Conservation (phyloP, 805 yeast genomes). For the Candida namnaoensis region DNA sequence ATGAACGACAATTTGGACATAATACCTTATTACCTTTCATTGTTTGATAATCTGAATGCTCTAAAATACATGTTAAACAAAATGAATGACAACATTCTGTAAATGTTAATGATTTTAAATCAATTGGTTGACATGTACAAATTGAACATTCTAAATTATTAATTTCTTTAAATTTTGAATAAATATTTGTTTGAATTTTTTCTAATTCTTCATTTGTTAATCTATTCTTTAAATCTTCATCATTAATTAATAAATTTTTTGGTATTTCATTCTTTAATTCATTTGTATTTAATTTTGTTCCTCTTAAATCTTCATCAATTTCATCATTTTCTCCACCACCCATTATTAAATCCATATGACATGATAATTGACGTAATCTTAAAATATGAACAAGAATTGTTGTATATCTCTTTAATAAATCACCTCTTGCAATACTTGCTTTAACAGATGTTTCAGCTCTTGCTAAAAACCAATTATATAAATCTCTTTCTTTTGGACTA, state of each 20-base stretch:
- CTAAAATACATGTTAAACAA: slow-evolving; percentile 65
- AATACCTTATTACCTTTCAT: slow-evolving; percentile 32
- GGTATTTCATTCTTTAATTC: slow-evolving; percentile 8
- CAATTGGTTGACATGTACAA: slow-evolving; percentile 64
- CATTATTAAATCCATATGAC: slow-evolving; percentile 65
- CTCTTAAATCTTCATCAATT: slow-evolving; percentile 38
- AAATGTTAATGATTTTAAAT: slow-evolving; percentile 42
- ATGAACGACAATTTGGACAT: slow-evolving; percentile 73
- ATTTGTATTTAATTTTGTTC: slow-evolving; percentile 3
- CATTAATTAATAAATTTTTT: slow-evolving; percentile 7
- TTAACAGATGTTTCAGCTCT: slow-evolving; percentile 57
- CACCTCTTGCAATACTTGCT: slow-evolving; percentile 55
- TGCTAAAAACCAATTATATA: slow-evolving; percentile 62
- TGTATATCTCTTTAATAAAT: slow-evolving; percentile 63
- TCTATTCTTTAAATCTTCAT: background rate
- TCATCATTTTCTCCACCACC: slow-evolving; percentile 32
- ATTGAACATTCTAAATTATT: slow-evolving; percentile 70
- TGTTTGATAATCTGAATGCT: slow-evolving; percentile 64
- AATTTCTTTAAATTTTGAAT: slow-evolving; percentile 22
- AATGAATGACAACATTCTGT: slow-evolving; percentile 78
- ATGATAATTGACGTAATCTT: slow-evolving; percentile 80
- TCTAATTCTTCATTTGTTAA: slow-evolving; percentile 9
- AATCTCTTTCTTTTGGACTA: slow-evolving; percentile 51
- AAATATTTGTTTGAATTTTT: slow-evolving; percentile 16
- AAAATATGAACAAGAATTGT: slow-evolving; percentile 77